phyloP scores from a whole-genome alignment of 2,329 filamentous ascomycete genomes.

The Colletotrichum godetiae region DNA sequence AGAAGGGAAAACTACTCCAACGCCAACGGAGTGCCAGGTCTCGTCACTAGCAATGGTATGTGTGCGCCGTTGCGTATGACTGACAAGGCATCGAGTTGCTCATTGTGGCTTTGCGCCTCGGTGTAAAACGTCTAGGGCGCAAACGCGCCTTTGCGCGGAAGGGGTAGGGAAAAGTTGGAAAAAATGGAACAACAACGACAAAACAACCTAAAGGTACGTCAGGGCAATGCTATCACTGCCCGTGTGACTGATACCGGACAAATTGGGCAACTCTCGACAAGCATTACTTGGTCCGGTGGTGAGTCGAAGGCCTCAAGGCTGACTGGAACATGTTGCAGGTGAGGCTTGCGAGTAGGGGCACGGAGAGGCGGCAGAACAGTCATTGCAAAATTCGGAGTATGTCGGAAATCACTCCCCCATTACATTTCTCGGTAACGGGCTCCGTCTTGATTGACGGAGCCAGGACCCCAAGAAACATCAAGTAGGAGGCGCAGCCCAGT shows the following conservation, averaged over 20 bases:
- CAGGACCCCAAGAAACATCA: conserved; percentile 37
- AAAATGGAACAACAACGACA: not conserved
- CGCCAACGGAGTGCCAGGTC: not conserved
- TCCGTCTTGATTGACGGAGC: conserved; percentile 26
- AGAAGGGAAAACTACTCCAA: not conserved
- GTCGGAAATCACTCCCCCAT: conserved; percentile 30
- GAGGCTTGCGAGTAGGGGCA: not conserved
- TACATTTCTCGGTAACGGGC: conserved; percentile 27
- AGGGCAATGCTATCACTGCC: not conserved
- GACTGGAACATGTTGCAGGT: not conserved
- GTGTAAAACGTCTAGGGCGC: not conserved
- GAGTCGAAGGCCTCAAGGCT: not conserved
- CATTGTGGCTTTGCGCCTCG: not conserved
- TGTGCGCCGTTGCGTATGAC: not conserved
- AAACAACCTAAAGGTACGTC: not conserved
- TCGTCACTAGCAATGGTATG: not conserved
- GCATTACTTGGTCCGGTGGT: not conserved
- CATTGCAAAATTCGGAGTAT: not conserved
- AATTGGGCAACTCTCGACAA: not conserved
- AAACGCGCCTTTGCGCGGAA: not conserved
- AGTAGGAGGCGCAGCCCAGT: conserved; percentile 42
- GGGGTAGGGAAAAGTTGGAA: not conserved
- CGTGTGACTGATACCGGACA: not conserved
- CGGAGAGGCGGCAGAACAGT: not conserved
- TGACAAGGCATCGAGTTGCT: not conserved